These are phyloP conservation scores for Pholiota adiposa DNA, from an alignment of 1,284 basidiomycete genomes.

Conservation along the genomic window DNA sequence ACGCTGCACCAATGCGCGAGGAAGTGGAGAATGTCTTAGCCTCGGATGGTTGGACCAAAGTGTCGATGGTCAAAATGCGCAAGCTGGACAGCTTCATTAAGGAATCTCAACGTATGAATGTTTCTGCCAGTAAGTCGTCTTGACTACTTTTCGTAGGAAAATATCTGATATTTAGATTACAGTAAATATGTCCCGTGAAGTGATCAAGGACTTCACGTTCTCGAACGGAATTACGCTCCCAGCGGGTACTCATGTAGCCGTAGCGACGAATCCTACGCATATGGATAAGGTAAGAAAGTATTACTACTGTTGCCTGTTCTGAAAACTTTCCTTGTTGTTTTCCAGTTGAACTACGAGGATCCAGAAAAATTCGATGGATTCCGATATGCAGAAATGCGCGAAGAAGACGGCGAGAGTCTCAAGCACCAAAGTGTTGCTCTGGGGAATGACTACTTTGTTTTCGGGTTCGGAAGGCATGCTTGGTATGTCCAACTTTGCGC, in stretches of 20 bases:
- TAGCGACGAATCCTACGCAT: slow-evolving; percentile 3
- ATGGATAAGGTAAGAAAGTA: slow-evolving; percentile 1
- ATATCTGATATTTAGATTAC: neutral
- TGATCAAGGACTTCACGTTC: slow-evolving; percentile 18
- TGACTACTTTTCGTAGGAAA: neutral
- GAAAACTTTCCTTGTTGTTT: neutral
- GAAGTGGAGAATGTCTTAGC: slow-evolving; percentile 39
- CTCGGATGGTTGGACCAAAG: slow-evolving; percentile 45
- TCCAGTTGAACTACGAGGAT: slow-evolving; percentile 5
- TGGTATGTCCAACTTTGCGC: slow-evolving; percentile 2
- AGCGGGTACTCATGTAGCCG: slow-evolving; percentile 11
- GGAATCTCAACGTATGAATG: slow-evolving; percentile 29
- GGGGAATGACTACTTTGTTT: slow-evolving; percentile 5
- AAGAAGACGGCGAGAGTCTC: neutral
- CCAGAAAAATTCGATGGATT: slow-evolving; percentile 16
- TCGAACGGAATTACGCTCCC: slow-evolving; percentile 17
- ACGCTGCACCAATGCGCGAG: slow-evolving; percentile 39
- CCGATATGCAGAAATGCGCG: slow-evolving; percentile 13
- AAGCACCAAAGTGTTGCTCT: slow-evolving; percentile 5
- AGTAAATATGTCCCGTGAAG: slow-evolving; percentile 25
- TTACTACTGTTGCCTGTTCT: neutral
- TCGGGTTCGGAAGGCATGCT: slow-evolving; percentile 15
- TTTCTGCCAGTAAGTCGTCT: neutral
- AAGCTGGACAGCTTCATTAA: slow-evolving; percentile 33
- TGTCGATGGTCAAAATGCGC: slow-evolving; percentile 27